Conservation (phyloP, 2,329 filamentous ascomycete genomes). For the Penicillium polonicum region DNA sequence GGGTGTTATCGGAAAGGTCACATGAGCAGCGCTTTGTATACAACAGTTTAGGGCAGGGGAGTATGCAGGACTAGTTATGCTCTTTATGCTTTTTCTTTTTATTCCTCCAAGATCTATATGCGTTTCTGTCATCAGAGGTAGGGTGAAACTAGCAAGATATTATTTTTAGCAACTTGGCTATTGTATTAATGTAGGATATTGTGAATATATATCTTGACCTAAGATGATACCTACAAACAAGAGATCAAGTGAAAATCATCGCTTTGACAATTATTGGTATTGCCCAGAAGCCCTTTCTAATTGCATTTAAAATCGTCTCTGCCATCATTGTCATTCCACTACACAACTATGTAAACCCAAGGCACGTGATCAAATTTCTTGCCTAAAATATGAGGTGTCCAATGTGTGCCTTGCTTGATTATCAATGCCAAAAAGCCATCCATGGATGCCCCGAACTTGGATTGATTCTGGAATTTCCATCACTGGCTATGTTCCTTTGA, state of each 20-base stretch:
- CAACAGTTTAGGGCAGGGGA: not conserved
- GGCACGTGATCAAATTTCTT: not conserved
- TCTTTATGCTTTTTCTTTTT: not conserved
- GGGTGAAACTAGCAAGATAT: not conserved
- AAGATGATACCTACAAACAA: no score
- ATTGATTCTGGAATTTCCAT: not conserved
- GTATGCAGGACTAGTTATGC: not conserved
- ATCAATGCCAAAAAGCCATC: conserved; percentile 9
- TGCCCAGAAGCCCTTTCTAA: no score
- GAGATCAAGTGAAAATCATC: not conserved
- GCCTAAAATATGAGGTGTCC: not conserved
- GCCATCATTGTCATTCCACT: not conserved
- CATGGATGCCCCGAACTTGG: not conserved
- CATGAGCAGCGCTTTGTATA: conserved; percentile 1
- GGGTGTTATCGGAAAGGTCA: conserved; percentile 2
- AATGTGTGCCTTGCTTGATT: conserved; percentile 9
- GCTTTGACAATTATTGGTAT: not conserved
- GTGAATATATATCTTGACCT: not conserved
- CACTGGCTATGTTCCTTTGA: not conserved
- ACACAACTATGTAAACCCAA: not conserved
- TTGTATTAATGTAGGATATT: not conserved
- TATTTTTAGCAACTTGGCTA: no score
- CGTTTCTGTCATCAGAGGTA: fast-evolving
- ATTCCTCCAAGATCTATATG: fast-evolving
- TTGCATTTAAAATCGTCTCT: fast-evolving